A percentile compares a stretch with the other conserved stretches of the same genome.
Evolutionary conservation across 805 yeast genomes (phyloP).

Genomic region (Yamadazyma sp.): DNA sequence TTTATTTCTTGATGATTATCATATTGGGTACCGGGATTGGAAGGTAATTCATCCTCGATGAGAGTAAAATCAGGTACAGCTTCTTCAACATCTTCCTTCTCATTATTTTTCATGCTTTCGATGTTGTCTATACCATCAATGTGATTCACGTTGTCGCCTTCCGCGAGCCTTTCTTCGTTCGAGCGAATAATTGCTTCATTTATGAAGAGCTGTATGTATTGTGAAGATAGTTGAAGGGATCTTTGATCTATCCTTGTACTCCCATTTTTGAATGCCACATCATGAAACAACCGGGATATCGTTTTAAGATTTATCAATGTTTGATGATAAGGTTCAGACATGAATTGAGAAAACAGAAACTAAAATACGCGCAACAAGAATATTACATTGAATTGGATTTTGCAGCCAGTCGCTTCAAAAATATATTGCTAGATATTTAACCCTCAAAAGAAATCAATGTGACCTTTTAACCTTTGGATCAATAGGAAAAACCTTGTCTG

Average conservation of each 20-base stretch:
- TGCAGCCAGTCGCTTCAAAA: conserved; percentile 8
- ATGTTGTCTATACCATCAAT: conserved; percentile 38
- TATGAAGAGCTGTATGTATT: conserved; percentile 55
- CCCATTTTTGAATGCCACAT: conserved; percentile 46
- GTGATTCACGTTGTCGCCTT: conserved; percentile 18
- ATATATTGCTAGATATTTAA: neutral
- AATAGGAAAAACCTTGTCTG: conserved; percentile 72
- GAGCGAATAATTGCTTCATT: conserved; percentile 60
- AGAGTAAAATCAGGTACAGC: conserved; percentile 17
- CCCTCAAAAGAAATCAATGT: conserved; percentile 11
- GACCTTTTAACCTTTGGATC: conserved; percentile 47
- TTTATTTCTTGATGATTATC: neutral
- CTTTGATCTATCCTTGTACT: conserved; percentile 49
- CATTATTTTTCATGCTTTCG: conserved; percentile 14
- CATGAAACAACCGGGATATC: conserved; percentile 52
- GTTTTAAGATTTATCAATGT: conserved; percentile 24
- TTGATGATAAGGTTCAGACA: neutral
- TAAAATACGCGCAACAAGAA: neutral
- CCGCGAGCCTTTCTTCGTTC: conserved; percentile 48
- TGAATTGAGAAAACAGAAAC: neutral
- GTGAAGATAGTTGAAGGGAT: conserved; percentile 50
- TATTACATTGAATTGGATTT: neutral
- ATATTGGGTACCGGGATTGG: conserved; percentile 12
- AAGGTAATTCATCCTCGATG: conserved; percentile 17
- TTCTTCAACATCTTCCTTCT: conserved; percentile 17